These are phyloP conservation scores for Paxillus involutus DNA, from an alignment of 768 basidiomycete genomes.

Conservation along the genomic window DNA sequence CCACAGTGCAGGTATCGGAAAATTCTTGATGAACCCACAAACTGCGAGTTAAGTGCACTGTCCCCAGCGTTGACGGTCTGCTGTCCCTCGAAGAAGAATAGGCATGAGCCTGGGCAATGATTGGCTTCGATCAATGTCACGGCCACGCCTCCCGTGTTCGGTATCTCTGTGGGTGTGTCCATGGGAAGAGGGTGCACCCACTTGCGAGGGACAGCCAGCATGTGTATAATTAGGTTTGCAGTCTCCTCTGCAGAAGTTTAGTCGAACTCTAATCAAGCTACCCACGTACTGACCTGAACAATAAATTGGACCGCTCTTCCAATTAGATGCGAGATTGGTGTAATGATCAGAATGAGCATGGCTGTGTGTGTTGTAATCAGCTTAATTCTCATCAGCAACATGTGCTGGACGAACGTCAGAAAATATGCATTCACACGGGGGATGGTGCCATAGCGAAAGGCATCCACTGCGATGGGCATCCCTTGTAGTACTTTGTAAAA, in stretches of 20 bases:
- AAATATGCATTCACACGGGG: slow-evolving; percentile 91
- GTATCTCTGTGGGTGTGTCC: slow-evolving; percentile 71
- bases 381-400: background rate
- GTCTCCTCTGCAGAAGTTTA: slow-evolving; percentile 55
- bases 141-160: slow-evolving; percentile 79
- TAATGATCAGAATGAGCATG: slow-evolving; percentile 99
- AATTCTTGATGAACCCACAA: slow-evolving; percentile 62
- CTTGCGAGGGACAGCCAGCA: slow-evolving; percentile 83
- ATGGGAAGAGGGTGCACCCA: slow-evolving; percentile 90
- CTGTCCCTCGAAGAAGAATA: slow-evolving; percentile 91
- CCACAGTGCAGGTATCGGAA: slow-evolving; percentile 97
- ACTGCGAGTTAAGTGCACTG: slow-evolving; percentile 67
- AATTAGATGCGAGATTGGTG: slow-evolving; percentile 84
- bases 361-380: slow-evolving; percentile 39
- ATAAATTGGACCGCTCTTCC: slow-evolving; percentile 93
- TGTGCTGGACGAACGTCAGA: slow-evolving; percentile 57
- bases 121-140: slow-evolving; percentile 98
- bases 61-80: slow-evolving; percentile 92
- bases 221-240: slow-evolving; percentile 87
- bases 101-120: slow-evolving; percentile 94
- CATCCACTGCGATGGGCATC: slow-evolving; percentile 98
- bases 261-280: background rate
- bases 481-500: slow-evolving; percentile 96
- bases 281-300: slow-evolving; percentile 58
- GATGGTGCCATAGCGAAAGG: slow-evolving; percentile 91